Evolutionary conservation across 441 rosid genomes (phyloP), one percentile per base, ranked within the genome.

Genomic region (Corymbia calophylla): DNA sequence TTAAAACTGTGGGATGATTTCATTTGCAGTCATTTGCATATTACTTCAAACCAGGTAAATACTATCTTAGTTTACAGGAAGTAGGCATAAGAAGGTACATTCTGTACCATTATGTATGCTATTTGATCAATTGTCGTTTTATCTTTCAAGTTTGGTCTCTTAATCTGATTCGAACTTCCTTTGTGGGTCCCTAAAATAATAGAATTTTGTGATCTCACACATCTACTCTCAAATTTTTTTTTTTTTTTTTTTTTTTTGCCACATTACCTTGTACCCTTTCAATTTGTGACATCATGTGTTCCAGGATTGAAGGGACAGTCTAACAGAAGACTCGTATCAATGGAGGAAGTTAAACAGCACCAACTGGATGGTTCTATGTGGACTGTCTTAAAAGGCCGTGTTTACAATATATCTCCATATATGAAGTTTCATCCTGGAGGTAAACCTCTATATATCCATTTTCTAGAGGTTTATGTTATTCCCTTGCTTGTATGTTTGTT

Each of bases 351-450:
- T 35, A 97, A 97, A 92, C 93, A 93, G 91, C 97, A 96, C 88
- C 92, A 89, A 92, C 86, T 89, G 53, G 99, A 95, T 92, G 99
- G 96, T 91, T 95, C 97, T 19, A 96, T 96, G 99, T 96, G 99
- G 99, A 96, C 98, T 85, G 98, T 97, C 77, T 90, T 98, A 87
- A 96, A 96, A 94, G 98, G 99, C 29, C 96, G 93, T 6, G 99
- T 96, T 5, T 97, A 98, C 93, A 96, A 98, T 96, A 90, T 96
- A 91, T 91, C 96, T 4, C 99, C 99, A 56, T 97, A 95, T 90
- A 95, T 96, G 99, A 98, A 95, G 88, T 97, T 97, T 92, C 99
- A 97, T 92, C 99, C 98, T 9, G 99, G 99, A 94, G 99, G 98
- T 95, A 77, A 39, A n/a, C n/a, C 49, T 23, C n/a, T 14, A 7